A percentile compares a stretch with the other conserved stretches of the same genome.
phyloP scores from a whole-genome alignment of 495 filamentous ascomycete species.

The Penicillium coprophilum region DNA sequence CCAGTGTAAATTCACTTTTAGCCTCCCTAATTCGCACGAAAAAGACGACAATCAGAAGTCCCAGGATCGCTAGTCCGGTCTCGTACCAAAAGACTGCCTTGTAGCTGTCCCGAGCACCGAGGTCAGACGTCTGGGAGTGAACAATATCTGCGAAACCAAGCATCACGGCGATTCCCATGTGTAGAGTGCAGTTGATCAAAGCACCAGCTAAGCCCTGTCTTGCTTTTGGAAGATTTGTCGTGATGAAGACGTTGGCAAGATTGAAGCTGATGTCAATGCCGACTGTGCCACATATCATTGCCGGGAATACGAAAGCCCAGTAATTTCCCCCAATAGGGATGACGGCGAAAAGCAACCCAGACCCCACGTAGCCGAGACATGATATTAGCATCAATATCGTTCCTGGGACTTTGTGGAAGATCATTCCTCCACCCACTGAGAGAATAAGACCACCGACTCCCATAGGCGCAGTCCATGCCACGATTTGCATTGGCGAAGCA shows the following conservation, averaged over 20 bases:
- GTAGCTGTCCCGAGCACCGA: conserved; percentile 52
- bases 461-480: conserved; percentile 79
- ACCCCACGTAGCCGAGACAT: conserved; percentile 61
- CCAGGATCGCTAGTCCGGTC: conserved; percentile 54
- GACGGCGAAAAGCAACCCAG: conserved; percentile 69
- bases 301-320: conserved; percentile 75
- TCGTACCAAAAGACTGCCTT: conserved; percentile 70
- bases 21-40: conserved; percentile 69
- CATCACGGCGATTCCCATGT: conserved; percentile 82
- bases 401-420: conserved; percentile 73
- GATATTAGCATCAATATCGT: conserved; percentile 69
- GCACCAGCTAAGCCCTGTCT: conserved; percentile 78
- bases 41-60: conserved; percentile 54
- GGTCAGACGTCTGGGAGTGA: conserved; percentile 50
- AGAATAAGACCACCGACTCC: conserved; percentile 73
- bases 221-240: conserved; percentile 64
- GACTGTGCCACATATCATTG: conserved; percentile 79
- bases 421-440: conserved; percentile 67
- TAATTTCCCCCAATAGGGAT: conserved; percentile 61
- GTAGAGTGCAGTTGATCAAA: conserved; percentile 62
- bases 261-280: conserved; percentile 85
- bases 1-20: conserved; percentile 65
- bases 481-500: conserved; percentile 64
- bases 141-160: conserved; percentile 75
- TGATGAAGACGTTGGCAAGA: conserved; percentile 82